phyloP scores from a whole-genome alignment of 1,139 yeast species.

The Debaryomyces robertsiae region DNA sequence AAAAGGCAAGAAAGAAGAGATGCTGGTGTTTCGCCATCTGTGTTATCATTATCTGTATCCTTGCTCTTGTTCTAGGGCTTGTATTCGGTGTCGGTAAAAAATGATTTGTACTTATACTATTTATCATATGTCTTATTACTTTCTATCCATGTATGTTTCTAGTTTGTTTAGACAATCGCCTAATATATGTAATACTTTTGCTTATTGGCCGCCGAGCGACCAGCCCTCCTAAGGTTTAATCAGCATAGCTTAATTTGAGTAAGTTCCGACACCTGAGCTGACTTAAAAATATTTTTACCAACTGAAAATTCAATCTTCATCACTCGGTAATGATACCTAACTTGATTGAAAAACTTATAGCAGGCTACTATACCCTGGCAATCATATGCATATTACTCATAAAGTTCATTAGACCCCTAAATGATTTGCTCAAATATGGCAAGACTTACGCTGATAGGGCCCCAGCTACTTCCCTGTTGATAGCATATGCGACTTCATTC shows the following conservation, averaged over 20 bases:
- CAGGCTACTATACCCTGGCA: constrained; percentile 8
- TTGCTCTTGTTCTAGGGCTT: constrained; percentile 66
- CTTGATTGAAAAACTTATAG: constrained; percentile 1
- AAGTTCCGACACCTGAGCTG: too few relatives aligned
- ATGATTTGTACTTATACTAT: constrained; percentile 4
- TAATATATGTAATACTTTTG: constrained; percentile 5
- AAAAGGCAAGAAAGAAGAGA: constrained; percentile 89
- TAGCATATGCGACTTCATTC: constrained; percentile 14
- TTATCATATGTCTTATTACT: constrained; percentile 2
- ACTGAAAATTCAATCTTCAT: too few relatives aligned
- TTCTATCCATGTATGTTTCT: constrained; percentile 1
- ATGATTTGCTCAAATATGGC: constrained; percentile 23
- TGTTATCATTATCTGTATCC: constrained; percentile 58
- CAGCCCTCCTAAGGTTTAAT: too few relatives aligned
- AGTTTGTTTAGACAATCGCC: neutral
- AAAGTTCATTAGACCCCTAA: constrained; percentile 18
- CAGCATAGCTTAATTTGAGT: too few relatives aligned
- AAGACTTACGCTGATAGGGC: constrained; percentile 16
- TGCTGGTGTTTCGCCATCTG: constrained; percentile 80
- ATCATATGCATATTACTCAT: constrained; percentile 15
- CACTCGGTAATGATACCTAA: neutral
- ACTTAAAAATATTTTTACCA: too few relatives aligned
- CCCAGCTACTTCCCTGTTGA: constrained; percentile 7
- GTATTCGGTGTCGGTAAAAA: constrained; percentile 36
- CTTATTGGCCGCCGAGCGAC: neutral